Base-by-base conservation (phyloP, 768 basidiomycete species). In the Kwoniella sp. region DNA sequence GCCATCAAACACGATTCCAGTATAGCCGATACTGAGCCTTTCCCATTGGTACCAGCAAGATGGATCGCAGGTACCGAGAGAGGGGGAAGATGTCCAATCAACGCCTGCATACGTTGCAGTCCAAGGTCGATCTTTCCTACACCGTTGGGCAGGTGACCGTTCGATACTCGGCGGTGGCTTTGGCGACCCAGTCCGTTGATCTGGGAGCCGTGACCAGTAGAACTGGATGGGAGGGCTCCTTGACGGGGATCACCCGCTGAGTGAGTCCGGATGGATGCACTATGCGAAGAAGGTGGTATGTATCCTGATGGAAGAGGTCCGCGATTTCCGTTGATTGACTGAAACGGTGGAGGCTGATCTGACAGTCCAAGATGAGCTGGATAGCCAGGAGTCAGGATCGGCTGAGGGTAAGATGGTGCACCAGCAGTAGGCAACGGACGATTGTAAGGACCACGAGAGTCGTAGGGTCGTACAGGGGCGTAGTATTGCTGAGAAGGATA, bases 11-110 rank as follows among this genome's bases (percentile, higher is more conserved):
- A 89, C 48, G 91, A 91, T 0, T 91, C 86, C 12, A 96, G 79
- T 37, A 93, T 83, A 4, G 89, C 88, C 0, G 92, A 88, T 13
- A 95, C 92, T 71, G 91, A 94, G 37, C 96, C 96, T 81, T 98
- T 99, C 9, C 95, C 95, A 81, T 99, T 98, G 0, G 96, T 99
- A 0, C 96, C 96, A 8, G 93, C 88, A 63, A 98, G 85, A 75
- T 99, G 96, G 37, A 91, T 84, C 0, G 93, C 92, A 0, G 93
- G 95, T 1, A 91, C 85, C 0, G 84, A 86, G 74, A 90, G 89
- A 0, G 83, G 81, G 0, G 86, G 87, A 4, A 95, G 81, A 70
- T 84, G 73, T 2, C 77, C 63, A 34, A 89, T 84, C 0, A 93
- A 83, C 3, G 23, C 20, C 13, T 72, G 69, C 67, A 83, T 82